phyloP scores from a whole-genome alignment of 2,329 filamentous ascomycete species.

The Coniochaeta sp. region DNA sequence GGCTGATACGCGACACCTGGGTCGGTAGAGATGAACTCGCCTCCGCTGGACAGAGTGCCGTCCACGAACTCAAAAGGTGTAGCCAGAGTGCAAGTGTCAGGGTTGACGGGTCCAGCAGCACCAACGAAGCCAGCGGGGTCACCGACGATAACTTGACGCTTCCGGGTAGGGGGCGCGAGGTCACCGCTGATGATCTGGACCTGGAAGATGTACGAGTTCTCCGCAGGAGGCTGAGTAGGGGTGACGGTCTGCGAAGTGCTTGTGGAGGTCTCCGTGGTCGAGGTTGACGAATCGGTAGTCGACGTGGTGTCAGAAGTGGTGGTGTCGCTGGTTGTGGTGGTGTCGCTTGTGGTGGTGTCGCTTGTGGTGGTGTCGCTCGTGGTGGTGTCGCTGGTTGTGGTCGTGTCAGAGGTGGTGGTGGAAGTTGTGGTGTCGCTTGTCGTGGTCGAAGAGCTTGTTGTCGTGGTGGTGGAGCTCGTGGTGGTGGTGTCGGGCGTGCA shows the following conservation, averaged over 20 bases:
- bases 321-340: neutral
- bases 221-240: neutral
- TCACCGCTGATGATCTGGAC: neutral
- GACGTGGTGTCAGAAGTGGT: neutral
- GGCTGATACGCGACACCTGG: conserved; percentile 10
- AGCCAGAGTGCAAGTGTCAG: conserved; percentile 14
- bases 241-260: neutral
- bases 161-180: neutral
- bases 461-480: no score
- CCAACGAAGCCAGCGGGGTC: conserved; percentile 13
- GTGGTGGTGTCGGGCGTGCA: neutral
- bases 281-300: neutral
- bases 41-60: conserved; percentile 13
- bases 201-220: neutral
- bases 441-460: neutral
- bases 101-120: conserved; percentile 12
- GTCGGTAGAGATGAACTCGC: conserved; percentile 12
- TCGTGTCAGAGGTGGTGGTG: neutral
- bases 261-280: neutral
- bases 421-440: neutral
- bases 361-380: neutral
- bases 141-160: neutral
- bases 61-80: conserved; percentile 13
- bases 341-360: neutral
- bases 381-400: neutral